phyloP scores from a whole-genome alignment of 1,284 basidiomycete genomes.

The Sporisorium sorghi region DNA sequence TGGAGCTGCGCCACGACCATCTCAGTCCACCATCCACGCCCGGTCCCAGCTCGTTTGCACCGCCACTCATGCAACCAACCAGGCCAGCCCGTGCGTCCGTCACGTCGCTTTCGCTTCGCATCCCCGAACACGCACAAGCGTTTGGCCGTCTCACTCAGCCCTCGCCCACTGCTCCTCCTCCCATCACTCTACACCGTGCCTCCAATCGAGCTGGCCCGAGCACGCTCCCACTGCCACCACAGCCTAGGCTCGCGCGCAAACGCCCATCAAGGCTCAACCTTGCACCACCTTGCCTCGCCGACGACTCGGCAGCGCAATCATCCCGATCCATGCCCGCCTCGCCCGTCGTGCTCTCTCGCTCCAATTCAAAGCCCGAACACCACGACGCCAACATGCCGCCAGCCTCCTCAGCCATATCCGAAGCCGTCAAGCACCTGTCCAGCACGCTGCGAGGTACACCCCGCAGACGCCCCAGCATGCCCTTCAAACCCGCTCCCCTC shows the following conservation, averaged over 20 bases:
- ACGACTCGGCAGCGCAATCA: slow-evolving; percentile 33
- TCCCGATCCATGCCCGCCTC: slow-evolving; percentile 55
- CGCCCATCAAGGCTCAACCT: slow-evolving; percentile 47
- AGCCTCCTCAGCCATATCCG: slow-evolving; percentile 19
- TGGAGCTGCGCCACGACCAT: slow-evolving; percentile 15
- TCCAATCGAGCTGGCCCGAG: slow-evolving; percentile 15
- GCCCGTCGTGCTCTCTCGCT: slow-evolving; percentile 29
- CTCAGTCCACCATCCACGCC: slow-evolving; percentile 44
- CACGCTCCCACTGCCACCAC: slow-evolving; percentile 16
- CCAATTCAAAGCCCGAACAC: slow-evolving; percentile 23
- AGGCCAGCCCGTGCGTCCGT: slow-evolving; percentile 13
- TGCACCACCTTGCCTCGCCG: slow-evolving; percentile 24
- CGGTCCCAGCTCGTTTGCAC: slow-evolving; percentile 45
- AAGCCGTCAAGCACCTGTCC: slow-evolving; percentile 56
- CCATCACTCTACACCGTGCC: slow-evolving; percentile 15
- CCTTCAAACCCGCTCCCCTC: slow-evolving; percentile 31
- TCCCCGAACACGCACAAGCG: slow-evolving; percentile 38
- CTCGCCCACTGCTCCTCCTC: slow-evolving; percentile 20
- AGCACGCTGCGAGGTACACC: slow-evolving; percentile 63
- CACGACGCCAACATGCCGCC: slow-evolving; percentile 5
- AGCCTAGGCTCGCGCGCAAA: slow-evolving; percentile 35
- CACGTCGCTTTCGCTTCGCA: slow-evolving; percentile 39
- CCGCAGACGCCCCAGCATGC: slow-evolving; percentile 60
- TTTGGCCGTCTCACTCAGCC: slow-evolving; percentile 40
- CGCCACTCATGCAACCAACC: slow-evolving; percentile 12